These are phyloP conservation scores for Solanum hybrid DNA, from an alignment of 305 asterid species.

Conservation along the genomic window DNA sequence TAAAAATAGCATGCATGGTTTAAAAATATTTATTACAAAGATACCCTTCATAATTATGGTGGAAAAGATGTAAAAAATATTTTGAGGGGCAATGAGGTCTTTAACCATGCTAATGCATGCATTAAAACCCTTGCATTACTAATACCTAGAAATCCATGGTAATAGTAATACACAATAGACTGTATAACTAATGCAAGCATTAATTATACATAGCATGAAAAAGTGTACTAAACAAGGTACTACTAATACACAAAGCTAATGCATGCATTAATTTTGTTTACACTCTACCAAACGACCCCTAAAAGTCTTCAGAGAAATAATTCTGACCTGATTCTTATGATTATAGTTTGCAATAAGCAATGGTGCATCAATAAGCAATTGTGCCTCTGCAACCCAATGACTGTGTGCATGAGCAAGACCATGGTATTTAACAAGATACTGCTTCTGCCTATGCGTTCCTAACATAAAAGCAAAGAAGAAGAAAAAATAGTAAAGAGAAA, in stretches of 20 bases:
- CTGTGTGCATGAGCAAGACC: conserved; percentile 75
- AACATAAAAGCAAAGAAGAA: conserved; percentile 19
- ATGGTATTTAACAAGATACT: conserved; percentile 58
- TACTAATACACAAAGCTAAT: not conserved
- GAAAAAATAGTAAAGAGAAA: conserved; percentile 7
- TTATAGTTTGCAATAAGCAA: conserved; percentile 30
- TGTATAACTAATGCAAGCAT: not conserved
- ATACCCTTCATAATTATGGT: not conserved
- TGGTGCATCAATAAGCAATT: conserved; percentile 38
- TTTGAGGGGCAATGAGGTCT: not conserved
- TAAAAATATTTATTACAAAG: not conserved
- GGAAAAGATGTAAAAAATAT: not conserved
- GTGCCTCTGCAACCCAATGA: conserved; percentile 59
- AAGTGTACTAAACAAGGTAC: not conserved
- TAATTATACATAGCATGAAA: not conserved
- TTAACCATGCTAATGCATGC: not conserved
- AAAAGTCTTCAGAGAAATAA: not conserved
- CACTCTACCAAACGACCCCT: not conserved
- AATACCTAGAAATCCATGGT: not conserved
- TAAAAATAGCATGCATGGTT: not conserved
- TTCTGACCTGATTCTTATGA: conserved; percentile 36
- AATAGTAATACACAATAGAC: no score
- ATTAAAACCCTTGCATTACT: not conserved
- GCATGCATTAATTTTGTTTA: not conserved
- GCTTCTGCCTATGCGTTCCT: conserved; percentile 55